Percentiles rank a stretch among this genome's conserved stretches.
Evolutionary conservation across 768 basidiomycete genomes (phyloP).

Genomic region (Fomitopsis pulvina): DNA sequence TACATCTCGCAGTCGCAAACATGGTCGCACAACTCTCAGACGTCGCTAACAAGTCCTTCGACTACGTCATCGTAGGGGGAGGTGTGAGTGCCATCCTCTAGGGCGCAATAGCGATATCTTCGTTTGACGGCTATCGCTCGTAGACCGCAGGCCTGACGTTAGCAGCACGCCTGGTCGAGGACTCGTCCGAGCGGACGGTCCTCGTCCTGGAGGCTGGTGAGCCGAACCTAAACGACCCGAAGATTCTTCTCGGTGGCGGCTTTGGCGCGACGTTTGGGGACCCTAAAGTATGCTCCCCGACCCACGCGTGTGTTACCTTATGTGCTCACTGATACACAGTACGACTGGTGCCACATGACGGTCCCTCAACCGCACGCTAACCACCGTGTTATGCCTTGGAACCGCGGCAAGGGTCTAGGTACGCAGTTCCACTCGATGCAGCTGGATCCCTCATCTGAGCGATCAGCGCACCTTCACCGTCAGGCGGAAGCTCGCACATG

Average conservation of each 20-base stretch:
- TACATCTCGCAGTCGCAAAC: constrained; percentile 11
- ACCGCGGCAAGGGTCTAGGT: constrained; percentile 19
- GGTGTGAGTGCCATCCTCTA: background rate
- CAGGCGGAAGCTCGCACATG: constrained; percentile 34
- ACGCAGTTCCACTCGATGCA: background rate
- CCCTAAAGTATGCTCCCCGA: constrained; percentile 1
- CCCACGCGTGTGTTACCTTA: too few relatives aligned
- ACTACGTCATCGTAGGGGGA: constrained; percentile 3
- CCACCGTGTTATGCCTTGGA: constrained; percentile 1
- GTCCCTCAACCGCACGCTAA: constrained; percentile 7
- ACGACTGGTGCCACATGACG: constrained; percentile 11
- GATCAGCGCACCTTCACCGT: background rate
- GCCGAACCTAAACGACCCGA: constrained; percentile 6
- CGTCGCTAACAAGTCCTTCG: constrained; percentile 2
- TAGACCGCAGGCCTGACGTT: constrained; percentile 29
- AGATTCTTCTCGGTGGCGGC: constrained; percentile 4
- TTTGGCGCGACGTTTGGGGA: background rate
- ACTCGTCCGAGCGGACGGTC: constrained; percentile 24
- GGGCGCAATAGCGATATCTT: too few relatives aligned
- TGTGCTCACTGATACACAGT: constrained; percentile 1
- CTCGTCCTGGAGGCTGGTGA: constrained; percentile 28
- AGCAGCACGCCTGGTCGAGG: constrained; percentile 32
- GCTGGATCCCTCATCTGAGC: background rate
- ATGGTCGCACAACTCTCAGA: background rate
- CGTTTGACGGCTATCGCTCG: background rate